A percentile compares a stretch with the other conserved stretches of the same genome.
Conservation (phyloP, 2,329 filamentous ascomycete genomes). For the Aspergillus melleus region DNA sequence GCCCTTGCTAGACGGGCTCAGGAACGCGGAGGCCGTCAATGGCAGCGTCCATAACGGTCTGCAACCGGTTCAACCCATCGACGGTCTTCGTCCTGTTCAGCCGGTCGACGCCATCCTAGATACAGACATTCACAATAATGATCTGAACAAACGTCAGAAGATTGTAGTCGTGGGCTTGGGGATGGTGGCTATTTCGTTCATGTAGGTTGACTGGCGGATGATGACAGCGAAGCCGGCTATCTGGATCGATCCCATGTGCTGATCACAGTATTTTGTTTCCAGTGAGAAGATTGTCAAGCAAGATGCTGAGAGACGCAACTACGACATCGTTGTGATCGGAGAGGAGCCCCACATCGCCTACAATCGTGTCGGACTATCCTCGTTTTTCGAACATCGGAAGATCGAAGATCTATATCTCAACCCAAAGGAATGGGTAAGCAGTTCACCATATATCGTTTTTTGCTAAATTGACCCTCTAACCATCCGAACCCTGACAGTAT, state of each 20-base stretch:
- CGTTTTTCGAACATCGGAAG: constrained; percentile 82
- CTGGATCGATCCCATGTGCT: background rate
- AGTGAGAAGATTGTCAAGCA: constrained; percentile 89
- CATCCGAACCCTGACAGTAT: constrained; percentile 53
- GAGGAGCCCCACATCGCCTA: constrained; percentile 87
- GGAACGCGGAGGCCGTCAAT: constrained; percentile 24
- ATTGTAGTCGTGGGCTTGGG: constrained; percentile 83
- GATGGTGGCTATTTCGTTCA: constrained; percentile 88
- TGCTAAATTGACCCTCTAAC: background rate
- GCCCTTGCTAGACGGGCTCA: constrained; percentile 32
- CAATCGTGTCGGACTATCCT: constrained; percentile 85
- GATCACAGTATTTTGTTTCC: background rate
- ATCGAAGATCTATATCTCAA: constrained; percentile 89
- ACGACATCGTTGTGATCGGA: constrained; percentile 80
- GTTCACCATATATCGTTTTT: background rate
- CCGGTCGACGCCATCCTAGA: constrained; percentile 7
- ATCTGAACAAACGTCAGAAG: constrained; percentile 51
- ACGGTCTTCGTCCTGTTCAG: constrained; percentile 8
- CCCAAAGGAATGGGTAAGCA: constrained; percentile 72
- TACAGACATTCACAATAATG: constrained; percentile 3
- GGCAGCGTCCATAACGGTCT: constrained; percentile 17
- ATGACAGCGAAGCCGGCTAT: background rate
- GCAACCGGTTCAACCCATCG: constrained; percentile 6
- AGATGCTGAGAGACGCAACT: constrained; percentile 72
- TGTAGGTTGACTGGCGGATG: constrained; percentile 59